A percentile compares a stretch with the other conserved stretches of the same genome.
phyloP scores from a whole-genome alignment of 129 eudicot genomes.

The Cynara cardunculus region DNA sequence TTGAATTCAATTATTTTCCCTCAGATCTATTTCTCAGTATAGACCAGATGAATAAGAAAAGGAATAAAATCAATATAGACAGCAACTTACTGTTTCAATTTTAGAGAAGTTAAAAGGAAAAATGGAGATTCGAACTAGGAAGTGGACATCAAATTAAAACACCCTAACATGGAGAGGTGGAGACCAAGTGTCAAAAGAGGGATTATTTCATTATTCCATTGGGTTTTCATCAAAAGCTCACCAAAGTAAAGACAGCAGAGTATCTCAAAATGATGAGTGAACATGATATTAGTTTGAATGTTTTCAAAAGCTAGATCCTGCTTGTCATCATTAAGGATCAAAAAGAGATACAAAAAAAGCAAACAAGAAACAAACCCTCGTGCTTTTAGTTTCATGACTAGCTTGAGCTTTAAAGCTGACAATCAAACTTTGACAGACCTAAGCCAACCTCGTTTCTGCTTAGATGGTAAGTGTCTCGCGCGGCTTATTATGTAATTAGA shows the following conservation, averaged over 20 bases:
- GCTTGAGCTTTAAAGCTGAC: not conserved
- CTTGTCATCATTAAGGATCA: no score
- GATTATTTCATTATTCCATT: not conserved
- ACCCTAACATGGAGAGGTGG: not conserved
- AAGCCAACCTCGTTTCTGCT: no score
- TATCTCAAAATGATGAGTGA: not conserved
- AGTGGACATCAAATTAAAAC: not conserved
- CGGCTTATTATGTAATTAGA: not conserved
- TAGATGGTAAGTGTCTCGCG: not conserved
- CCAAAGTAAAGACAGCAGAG: not conserved
- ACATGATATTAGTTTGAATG: not conserved
- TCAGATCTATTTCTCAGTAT: not conserved
- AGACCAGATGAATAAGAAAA: not conserved
- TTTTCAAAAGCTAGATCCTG: not conserved
- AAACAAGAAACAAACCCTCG: not conserved
- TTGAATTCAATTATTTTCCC: not conserved
- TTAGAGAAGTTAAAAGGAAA: not conserved
- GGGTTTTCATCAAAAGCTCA: not conserved
- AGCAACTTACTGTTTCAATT: not conserved
- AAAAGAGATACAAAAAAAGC: not conserved
- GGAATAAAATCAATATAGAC: not conserved
- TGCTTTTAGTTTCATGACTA: not conserved
- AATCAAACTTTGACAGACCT: no score
- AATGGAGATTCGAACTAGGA: not conserved
- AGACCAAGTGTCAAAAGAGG: not conserved